Evolutionary conservation across 345 rosid species (phyloP), one percentile per base, ranked within the genome.

Genomic region (Murraya koenigii): DNA sequence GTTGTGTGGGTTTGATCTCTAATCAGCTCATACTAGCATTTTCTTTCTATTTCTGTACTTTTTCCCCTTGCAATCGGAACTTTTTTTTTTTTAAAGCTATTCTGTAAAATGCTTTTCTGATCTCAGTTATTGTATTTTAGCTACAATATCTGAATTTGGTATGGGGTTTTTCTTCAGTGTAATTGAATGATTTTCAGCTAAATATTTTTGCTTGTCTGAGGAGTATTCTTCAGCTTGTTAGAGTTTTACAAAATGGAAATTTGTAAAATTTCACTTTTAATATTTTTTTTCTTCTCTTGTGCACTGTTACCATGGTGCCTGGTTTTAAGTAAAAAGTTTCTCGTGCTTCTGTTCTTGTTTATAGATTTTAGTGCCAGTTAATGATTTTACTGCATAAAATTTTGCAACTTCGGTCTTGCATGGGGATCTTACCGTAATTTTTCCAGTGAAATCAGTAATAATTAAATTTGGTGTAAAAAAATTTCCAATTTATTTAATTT

Each of bases 361-460:
- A 74, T 79, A 39, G 82, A 78, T 80, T 77, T 61, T 32, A 22
- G 78, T 78, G 80, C 80, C 28, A 63, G 74, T 73, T 72, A 60
- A 73, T 77, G 70, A 68, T 66, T 61, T 77, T 26, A 20, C 17
- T 76, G 76, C 75, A 17, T 78, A 70, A 71, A 67, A 82, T 28
- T 63, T 59, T 47, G 82, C 66, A 35, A 66, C 60, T 63, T 66
- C 75, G 59, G 8, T 75, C 72, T 62, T 58, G 39, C 76, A 74
- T 66, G 54, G 62, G 23, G 26, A 59, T 80, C 35, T 78, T 67
- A 26, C 47, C 35, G 49, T 9, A 7, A 23, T 13, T 60, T 33
- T 61, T 74, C 33, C 3, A 23, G 44, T 76, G 70, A 32, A 61
- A 63, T 77, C 35, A 17, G 38, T 73, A 52, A 61, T 25, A 66